A percentile compares a stretch with the other conserved stretches of the same genome.
Evolutionary conservation across 1,284 basidiomycete species (phyloP).

Genomic region (Cutaneotrichosporon sp.): DNA sequence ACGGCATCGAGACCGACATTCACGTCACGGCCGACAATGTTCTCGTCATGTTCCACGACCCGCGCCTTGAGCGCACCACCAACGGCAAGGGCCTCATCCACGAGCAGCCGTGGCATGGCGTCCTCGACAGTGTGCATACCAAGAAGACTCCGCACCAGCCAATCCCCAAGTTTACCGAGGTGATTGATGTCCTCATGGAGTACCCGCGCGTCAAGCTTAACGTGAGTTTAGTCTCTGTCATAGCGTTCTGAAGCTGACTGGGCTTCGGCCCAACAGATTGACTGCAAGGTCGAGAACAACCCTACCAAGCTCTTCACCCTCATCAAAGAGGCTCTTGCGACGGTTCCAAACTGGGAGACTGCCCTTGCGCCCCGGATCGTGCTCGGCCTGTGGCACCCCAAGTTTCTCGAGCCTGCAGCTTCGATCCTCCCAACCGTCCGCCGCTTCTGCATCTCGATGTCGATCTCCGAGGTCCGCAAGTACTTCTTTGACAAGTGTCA

Average conservation of each 20-base stretch:
- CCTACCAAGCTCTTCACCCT: slow-evolving; percentile 81
- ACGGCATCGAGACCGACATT: slow-evolving; percentile 96
- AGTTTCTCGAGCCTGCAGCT: slow-evolving; percentile 77
- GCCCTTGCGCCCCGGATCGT: slow-evolving; percentile 84
- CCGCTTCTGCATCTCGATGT: slow-evolving; percentile 81
- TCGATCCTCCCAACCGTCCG: slow-evolving; percentile 74
- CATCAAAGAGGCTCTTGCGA: slow-evolving; percentile 72
- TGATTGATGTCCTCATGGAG: slow-evolving; percentile 73
- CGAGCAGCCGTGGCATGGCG: slow-evolving; percentile 54
- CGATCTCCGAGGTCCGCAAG: slow-evolving; percentile 62
- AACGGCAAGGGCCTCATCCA: slow-evolving; percentile 58
- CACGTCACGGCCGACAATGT: slow-evolving; percentile 88
- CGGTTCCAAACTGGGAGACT: slow-evolving; percentile 73
- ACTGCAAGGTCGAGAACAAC: slow-evolving; percentile 81
- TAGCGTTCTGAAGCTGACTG: slow-evolving; percentile 64
- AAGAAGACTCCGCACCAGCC: slow-evolving; percentile 74
- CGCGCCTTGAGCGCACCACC: slow-evolving; percentile 61
- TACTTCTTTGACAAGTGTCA: slow-evolving; percentile 91
- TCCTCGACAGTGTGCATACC: slow-evolving; percentile 69
- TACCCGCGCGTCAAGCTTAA: slow-evolving; percentile 76
- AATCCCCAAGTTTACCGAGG: slow-evolving; percentile 84
- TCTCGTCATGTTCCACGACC: slow-evolving; percentile 95
- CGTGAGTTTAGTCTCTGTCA: slow-evolving; percentile 70
- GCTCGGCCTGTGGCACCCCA: slow-evolving; percentile 68
- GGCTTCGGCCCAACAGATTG: slow-evolving; percentile 57